These are phyloP conservation scores for Przewalskia tangutica DNA, from an alignment of 257 asterid genomes.

Conservation along the genomic window DNA sequence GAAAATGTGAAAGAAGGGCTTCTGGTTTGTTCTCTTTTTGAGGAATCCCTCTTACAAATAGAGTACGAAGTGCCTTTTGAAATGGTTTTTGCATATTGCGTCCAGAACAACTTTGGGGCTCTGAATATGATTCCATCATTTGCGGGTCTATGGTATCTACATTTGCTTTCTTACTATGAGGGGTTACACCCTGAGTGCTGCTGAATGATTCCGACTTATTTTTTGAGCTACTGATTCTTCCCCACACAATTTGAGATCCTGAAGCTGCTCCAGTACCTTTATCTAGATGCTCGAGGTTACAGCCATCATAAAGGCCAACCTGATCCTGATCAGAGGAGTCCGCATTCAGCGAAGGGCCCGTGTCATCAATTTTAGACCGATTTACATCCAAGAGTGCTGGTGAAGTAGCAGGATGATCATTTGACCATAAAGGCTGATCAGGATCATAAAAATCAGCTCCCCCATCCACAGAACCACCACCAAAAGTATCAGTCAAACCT, in stretches of 20 bases:
- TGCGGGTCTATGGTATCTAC: constrained; percentile 32
- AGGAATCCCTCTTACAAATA: constrained; percentile 77
- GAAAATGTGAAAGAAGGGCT: constrained; percentile 82
- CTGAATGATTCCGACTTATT: constrained; percentile 26
- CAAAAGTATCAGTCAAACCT: constrained; percentile 40
- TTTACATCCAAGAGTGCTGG: constrained; percentile 35
- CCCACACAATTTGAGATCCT: constrained; percentile 71
- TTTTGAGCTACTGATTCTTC: constrained; percentile 49
- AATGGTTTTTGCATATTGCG: constrained; percentile 46
- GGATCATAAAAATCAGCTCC: constrained; percentile 90
- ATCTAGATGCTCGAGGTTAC: constrained; percentile 26
- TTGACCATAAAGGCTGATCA: constrained; percentile 91
- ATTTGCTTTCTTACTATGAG: constrained; percentile 31
- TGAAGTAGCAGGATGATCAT: constrained; percentile 53
- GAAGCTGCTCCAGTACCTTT: constrained; percentile 31
- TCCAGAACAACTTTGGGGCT: constrained; percentile 39
- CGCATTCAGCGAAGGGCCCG: constrained; percentile 29
- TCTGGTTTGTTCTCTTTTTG: constrained; percentile 78
- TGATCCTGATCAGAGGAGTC: constrained; percentile 32
- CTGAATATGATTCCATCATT: constrained; percentile 36
- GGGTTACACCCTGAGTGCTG: constrained; percentile 24
- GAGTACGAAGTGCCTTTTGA: constrained; percentile 70
- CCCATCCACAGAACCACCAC: constrained; percentile 43
- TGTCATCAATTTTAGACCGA: constrained; percentile 40
- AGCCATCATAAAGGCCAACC: constrained; percentile 38